A percentile compares a stretch with the other conserved stretches of the same genome.
Conservation (phyloP, 176 grass and related monocot genomes). For the Chrysopogon serrulatus region DNA sequence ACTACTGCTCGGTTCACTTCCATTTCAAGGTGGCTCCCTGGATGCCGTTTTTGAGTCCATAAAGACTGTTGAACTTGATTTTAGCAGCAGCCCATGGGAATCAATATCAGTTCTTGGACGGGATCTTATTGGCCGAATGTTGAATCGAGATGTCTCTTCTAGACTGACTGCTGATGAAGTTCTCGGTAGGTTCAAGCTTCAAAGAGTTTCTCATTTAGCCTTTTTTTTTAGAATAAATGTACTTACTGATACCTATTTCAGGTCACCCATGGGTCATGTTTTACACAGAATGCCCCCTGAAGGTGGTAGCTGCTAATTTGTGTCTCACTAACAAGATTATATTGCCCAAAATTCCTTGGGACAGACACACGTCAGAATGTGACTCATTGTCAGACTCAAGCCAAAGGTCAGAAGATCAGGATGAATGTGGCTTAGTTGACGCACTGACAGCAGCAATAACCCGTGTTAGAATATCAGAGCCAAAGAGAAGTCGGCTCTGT, state of each 20-base stretch:
- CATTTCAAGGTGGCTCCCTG: constrained; percentile 68
- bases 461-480: constrained; percentile 59
- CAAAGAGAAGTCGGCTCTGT: constrained; percentile 54
- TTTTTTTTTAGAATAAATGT: background rate
- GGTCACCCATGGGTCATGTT: constrained; percentile 80
- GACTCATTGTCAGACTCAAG: constrained; percentile 40
- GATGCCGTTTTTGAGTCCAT: constrained; percentile 82
- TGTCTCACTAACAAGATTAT: constrained; percentile 36
- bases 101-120: constrained; percentile 59
- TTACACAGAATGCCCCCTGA: constrained; percentile 54
- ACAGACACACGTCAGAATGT: constrained; percentile 30
- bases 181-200: constrained; percentile 44
- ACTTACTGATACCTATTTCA: constrained; percentile 34
- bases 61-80: constrained; percentile 75
- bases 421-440: constrained; percentile 63
- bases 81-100: constrained; percentile 47
- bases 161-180: constrained; percentile 69
- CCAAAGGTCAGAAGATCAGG: constrained; percentile 39
- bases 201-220: background rate
- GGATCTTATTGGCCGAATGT: constrained; percentile 74
- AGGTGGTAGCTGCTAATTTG: constrained; percentile 31
- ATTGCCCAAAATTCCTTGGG: constrained; percentile 13
- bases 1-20: constrained; percentile 70
- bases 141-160: constrained; percentile 64
- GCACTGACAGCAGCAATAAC: constrained; percentile 64